Evolutionary conservation across 495 filamentous ascomycete genomes (phyloP).

Genomic region (Xylaria sp.): DNA sequence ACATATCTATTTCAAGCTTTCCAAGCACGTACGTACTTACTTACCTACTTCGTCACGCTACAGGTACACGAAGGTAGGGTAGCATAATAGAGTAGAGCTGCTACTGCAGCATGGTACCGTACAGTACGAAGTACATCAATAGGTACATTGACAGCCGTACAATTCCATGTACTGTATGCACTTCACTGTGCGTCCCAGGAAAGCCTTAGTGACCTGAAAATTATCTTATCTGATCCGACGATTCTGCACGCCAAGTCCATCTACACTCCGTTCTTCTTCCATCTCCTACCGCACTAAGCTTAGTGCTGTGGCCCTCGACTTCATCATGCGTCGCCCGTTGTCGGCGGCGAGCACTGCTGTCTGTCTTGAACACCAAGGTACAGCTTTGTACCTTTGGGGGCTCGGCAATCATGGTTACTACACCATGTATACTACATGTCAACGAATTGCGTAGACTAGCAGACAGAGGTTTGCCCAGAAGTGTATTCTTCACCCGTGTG

Average conservation of each 20-base stretch:
- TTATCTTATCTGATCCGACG: constrained; percentile 43
- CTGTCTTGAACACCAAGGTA: constrained; percentile 26
- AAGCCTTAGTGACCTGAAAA: constrained; percentile 26
- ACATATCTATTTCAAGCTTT: not conserved
- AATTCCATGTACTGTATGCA: not conserved
- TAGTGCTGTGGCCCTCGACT: constrained; percentile 25
- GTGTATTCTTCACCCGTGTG: not conserved
- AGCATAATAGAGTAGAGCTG: not conserved
- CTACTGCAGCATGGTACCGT: not conserved
- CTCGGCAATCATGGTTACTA: constrained; percentile 11
- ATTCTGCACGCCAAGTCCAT: constrained; percentile 41
- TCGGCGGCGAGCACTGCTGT: constrained; percentile 33
- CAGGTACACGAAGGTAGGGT: not conserved
- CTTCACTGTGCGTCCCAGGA: constrained; percentile 17
- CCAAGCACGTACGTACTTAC: too few relatives aligned
- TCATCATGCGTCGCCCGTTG: constrained; percentile 25
- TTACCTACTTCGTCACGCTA: too few relatives aligned
- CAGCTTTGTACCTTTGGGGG: constrained; percentile 29
- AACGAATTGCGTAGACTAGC: not conserved
- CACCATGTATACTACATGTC: not conserved
- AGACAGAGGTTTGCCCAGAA: not conserved
- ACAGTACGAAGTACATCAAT: too few relatives aligned
- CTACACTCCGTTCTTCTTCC: not conserved
- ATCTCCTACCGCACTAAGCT: constrained; percentile 30
- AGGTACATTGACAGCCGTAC: not conserved